Percentiles rank a stretch among this genome's conserved stretches.
phyloP scores from a whole-genome alignment of 2,329 filamentous ascomycete species.

The Botryosphaeria dothidea region DNA sequence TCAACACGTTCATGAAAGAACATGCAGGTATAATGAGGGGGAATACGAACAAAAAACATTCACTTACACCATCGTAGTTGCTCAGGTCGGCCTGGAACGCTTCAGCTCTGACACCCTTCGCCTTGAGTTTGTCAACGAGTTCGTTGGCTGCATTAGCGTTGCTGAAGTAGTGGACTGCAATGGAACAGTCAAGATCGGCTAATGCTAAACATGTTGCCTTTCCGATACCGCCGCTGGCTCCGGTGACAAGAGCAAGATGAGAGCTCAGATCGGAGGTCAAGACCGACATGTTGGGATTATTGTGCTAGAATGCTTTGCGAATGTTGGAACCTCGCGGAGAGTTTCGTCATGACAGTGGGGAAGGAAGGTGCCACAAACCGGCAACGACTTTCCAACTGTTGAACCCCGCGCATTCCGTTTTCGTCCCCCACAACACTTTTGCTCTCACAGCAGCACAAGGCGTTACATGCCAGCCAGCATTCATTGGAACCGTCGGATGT shows the following conservation, averaged over 20 bases:
- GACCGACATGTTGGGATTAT: constrained; percentile 8
- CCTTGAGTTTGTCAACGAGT: constrained; percentile 32
- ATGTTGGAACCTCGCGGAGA: neutral
- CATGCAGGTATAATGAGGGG: neutral
- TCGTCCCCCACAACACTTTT: neutral
- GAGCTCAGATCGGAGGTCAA: constrained; percentile 22
- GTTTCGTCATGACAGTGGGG: neutral
- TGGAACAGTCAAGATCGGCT: constrained; percentile 42
- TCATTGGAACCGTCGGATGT: neutral
- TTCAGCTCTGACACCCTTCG: constrained; percentile 32
- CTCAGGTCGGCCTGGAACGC: constrained; percentile 40
- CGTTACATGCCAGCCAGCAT: neutral
- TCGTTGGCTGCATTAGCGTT: constrained; percentile 31
- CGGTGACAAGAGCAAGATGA: constrained; percentile 42
- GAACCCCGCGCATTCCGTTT: neutral
- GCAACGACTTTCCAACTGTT: neutral
- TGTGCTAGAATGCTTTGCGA: neutral
- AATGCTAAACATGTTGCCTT: constrained; percentile 43
- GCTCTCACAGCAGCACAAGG: neutral
- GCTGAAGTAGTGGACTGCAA: constrained; percentile 47
- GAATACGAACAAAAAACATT: neutral
- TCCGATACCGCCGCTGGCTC: constrained; percentile 48
- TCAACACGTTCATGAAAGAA: neutral
- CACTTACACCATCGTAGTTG: constrained; percentile 37
- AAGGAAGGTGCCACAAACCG: neutral